Evolutionary conservation across 345 rosid genomes (phyloP).

Genomic region (Aegle marmelos): DNA sequence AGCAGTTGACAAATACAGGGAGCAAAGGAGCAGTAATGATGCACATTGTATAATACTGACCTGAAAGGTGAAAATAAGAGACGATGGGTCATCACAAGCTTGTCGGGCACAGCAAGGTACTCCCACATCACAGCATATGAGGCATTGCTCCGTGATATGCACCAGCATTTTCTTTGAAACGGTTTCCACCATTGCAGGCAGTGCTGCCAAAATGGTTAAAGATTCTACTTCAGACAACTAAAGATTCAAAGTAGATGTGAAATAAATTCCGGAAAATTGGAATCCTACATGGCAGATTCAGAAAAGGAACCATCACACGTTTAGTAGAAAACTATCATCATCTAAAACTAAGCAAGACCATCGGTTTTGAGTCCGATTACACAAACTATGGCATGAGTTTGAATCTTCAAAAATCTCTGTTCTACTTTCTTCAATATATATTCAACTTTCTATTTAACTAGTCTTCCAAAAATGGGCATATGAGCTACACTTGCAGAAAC

Average conservation of each 20-base stretch:
- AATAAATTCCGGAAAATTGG: background rate
- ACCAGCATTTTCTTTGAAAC: constrained; percentile 71
- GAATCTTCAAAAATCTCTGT: background rate
- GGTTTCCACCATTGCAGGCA: constrained; percentile 79
- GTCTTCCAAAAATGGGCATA: constrained; percentile 6
- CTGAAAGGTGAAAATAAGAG: constrained; percentile 95
- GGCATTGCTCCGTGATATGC: constrained; percentile 88
- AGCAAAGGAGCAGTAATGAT: background rate
- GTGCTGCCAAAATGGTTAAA: constrained; percentile 48
- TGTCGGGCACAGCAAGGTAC: constrained; percentile 81
- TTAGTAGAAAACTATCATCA: background rate
- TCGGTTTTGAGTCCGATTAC: background rate
- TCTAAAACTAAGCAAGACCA: background rate
- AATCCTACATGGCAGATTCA: background rate
- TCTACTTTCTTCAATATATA: background rate
- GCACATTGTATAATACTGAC: constrained; percentile 33
- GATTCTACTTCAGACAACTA: constrained; percentile 10
- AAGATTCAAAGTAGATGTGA: constrained; percentile 6
- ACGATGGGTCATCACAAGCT: constrained; percentile 86
- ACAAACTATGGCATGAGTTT: background rate
- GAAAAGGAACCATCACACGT: background rate
- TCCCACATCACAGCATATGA: constrained; percentile 93
- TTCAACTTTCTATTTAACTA: background rate
- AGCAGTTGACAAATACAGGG: background rate
- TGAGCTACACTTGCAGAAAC: background rate